phyloP scores from a whole-genome alignment of 345 rosid genomes.

The Erucastrum elatum region DNA sequence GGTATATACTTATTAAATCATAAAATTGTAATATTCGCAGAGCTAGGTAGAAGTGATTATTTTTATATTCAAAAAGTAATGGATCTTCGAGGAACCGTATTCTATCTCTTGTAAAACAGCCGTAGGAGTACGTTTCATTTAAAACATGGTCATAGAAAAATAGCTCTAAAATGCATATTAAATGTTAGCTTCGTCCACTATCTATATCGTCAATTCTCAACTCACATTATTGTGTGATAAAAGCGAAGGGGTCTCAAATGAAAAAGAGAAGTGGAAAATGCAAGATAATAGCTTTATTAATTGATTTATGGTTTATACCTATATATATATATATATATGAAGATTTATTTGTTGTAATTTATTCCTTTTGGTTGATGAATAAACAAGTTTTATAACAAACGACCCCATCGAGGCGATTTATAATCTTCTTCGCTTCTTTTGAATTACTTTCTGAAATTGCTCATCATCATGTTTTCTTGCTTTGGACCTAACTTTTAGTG shows the following conservation, averaged over 20 bases:
- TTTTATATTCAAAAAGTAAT: conserved; percentile 5
- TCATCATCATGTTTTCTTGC: conserved; percentile 31
- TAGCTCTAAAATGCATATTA: not conserved
- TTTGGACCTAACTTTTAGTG: conserved; percentile 34
- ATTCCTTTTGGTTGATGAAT: conserved; percentile 11
- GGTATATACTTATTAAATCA: not conserved
- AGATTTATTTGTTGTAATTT: not conserved
- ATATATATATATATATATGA: not conserved
- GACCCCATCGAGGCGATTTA: conserved; percentile 17
- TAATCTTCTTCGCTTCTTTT: conserved; percentile 21
- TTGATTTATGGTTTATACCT: not conserved
- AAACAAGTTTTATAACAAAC: conserved; percentile 9
- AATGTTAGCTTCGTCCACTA: not conserved
- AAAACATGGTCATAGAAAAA: not conserved
- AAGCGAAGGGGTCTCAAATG: conserved; percentile 25
- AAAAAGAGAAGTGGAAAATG: conserved; percentile 11
- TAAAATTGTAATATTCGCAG: not conserved
- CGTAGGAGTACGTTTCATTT: not conserved
- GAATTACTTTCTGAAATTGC: conserved; percentile 26
- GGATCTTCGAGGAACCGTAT: not conserved
- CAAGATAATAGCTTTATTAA: not conserved
- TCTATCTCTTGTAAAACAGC: not conserved
- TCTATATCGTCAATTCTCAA: conserved; percentile 12
- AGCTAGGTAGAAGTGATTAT: not conserved
- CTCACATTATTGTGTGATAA: not conserved